Evolutionary conservation across 2,329 filamentous ascomycete species (phyloP), one percentile per base, ranked within the genome.

Genomic region (Incumbomyces lentus): DNA sequence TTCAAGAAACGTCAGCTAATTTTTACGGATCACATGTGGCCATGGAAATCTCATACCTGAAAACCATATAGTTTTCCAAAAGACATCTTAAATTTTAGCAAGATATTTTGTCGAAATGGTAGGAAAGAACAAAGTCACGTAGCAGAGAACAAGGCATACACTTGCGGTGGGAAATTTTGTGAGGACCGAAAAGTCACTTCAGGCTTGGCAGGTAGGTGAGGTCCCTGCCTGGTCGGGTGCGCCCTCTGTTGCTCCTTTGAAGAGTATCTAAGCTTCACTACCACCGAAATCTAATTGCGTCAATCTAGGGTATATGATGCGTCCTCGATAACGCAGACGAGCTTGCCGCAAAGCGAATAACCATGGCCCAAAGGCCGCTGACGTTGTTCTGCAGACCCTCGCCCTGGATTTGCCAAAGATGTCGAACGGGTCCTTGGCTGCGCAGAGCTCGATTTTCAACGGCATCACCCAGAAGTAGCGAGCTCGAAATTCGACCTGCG

Each of bases 1-100:
- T 55, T 44, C 33, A 48, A 40, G 48, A 52, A 56, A 53, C 4
- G 38, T 40, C 26, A 40, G 38, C n/a, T 6, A 30, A 30, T 16
- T 40, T 8, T 10, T 40, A 35, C 40, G 22, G 22, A 26, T 4
- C 51, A 34, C 45, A 38, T 42, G 39, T 42, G 50, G 35, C 31
- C 47, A 52, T 53, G 51, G 51, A 11, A 5, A 26, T 22, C 55
- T 63, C 74, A 60, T 82, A 94, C 90, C 73, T 79, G 68, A 70
- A 78, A 80, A 68, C 84, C 85, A 81, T 92, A 96, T 65, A 98
- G 81, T 78, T 94, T 98, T 75, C 92, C 92, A 79, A 98, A 96
- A 67, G 86, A 78, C 84, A 94, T 93, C 69, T 78, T 86, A 4
- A 35, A 4, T 17, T 4, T 35, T 6, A 74, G 61, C 53, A 50